phyloP scores from a whole-genome alignment of 179 eudicot species.

The Pouteria campechiana region DNA sequence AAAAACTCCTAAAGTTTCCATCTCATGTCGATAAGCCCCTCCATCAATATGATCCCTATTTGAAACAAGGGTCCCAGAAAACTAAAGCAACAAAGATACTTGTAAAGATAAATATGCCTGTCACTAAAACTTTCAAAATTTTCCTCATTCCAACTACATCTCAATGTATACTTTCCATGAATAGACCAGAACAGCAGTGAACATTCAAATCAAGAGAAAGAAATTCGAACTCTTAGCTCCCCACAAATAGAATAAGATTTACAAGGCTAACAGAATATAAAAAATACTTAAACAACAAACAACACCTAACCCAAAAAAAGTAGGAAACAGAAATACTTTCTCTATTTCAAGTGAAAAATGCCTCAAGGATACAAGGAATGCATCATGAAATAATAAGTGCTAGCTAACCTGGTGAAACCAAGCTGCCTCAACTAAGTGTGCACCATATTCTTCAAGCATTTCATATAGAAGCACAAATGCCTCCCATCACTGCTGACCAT shows the following conservation, averaged over 20 bases:
- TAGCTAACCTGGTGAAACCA: conserved; percentile 88
- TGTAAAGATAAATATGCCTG: conserved; percentile 19
- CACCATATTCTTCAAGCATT: conserved; percentile 99
- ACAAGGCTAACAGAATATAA: background rate
- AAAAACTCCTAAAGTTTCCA: conserved; percentile 31
- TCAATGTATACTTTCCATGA: background rate
- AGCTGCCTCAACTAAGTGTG: conserved; percentile 99
- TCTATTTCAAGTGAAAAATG: background rate
- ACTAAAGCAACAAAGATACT: conserved; percentile 56
- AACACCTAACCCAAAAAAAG: background rate
- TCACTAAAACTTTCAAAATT: background rate
- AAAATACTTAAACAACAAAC: background rate
- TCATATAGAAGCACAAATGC: conserved; percentile 88
- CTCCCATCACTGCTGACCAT: conserved; percentile 58
- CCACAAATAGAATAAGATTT: background rate
- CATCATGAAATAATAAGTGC: background rate
- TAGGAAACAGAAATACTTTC: no score
- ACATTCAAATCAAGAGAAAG: no score
- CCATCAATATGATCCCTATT: conserved; percentile 10
- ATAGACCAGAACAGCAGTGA: background rate
- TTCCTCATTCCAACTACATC: background rate
- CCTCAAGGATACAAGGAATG: background rate
- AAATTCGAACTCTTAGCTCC: no score
- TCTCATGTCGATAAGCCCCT: conserved; percentile 18
- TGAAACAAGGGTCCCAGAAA: conserved; percentile 23